Conservation (phyloP, 192 early-diverging fungal species). For the Umbelopsis sp. region DNA sequence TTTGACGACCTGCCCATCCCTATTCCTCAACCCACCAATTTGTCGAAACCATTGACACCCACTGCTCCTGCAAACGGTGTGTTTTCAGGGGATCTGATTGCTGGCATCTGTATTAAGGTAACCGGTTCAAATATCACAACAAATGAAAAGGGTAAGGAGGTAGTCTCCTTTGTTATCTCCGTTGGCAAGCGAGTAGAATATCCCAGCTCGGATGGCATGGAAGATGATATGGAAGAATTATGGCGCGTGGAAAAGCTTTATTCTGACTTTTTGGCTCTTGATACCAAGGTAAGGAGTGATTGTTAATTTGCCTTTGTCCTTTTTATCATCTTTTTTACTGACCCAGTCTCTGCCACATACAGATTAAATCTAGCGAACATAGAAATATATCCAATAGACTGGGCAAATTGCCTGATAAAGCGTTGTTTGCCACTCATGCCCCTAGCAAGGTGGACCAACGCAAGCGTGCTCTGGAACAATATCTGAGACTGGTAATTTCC, state of each 20-base stretch:
- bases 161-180: slow-evolving; percentile 60
- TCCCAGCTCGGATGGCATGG: not conserved
- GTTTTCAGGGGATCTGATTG: slow-evolving; percentile 13
- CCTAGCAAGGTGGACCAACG: slow-evolving; percentile 88
- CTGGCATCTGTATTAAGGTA: slow-evolving; percentile 38
- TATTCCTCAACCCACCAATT: not conserved
- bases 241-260: slow-evolving; percentile 91
- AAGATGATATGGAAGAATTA: slow-evolving; percentile 51
- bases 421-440: slow-evolving; percentile 76
- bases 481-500: slow-evolving; percentile 72
- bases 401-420: slow-evolving; percentile 83
- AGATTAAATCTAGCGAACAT: slow-evolving; percentile 46
- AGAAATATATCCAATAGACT: slow-evolving; percentile 56
- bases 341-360: not conserved
- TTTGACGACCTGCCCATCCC: slow-evolving; percentile 13
- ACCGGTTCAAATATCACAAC: slow-evolving; percentile 63
- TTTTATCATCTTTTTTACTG: not conserved
- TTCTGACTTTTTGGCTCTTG: slow-evolving; percentile 81
- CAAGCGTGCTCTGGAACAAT: slow-evolving; percentile 82
- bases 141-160: slow-evolving; percentile 81
- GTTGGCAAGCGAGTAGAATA: slow-evolving; percentile 34
- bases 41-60: not conserved
- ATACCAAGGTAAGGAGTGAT: slow-evolving; percentile 76
- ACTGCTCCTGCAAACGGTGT: not conserved
- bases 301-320: not conserved